Evolutionary conservation across 768 basidiomycete species (phyloP), one percentile per base, ranked within the genome.

Genomic region (Crassisporium funariophilum): DNA sequence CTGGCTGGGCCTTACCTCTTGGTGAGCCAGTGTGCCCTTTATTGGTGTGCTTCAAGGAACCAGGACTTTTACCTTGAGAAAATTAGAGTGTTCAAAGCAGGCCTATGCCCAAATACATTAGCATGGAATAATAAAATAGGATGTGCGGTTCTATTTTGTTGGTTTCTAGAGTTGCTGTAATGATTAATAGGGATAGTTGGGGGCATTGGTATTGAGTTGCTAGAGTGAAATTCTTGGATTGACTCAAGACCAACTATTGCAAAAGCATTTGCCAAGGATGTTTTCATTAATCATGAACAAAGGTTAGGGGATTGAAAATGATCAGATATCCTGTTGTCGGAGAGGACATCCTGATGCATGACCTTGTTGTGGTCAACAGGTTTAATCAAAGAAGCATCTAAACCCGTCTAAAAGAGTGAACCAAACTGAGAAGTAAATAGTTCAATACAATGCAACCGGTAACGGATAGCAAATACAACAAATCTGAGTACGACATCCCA

Each of bases 141-240:
- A 84, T 78, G 78, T 78, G 83, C 74, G 79, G 79, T 83, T 82
- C 81, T 83, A 83, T 82, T 84, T 83, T 80, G 79, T 84, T 84
- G 83, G 83, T 84, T 84, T 83, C 77, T 83, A 82, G 81, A 78
- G 75, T 82, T 78, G 78, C 82, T 76, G 77, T 84, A 83, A 84
- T 84, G 82, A 82, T 83, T 81, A 80, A 84, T 84, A 81, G 83
- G 80, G 80, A 82, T 79, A 80, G 82, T 85, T 80, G 84, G 82
- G 83, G 82, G 82, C 83, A 84, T 83, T 83, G 71, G 83, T 85
- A 84, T 83, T 85, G 73, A 72, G 76, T 79, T 76, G 81, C 80
- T 81, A 84, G 84, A 84, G 84, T 86, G 84, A 84, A 85, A 84
- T 86, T 84, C 83, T 84, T 84, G 81, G 83, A 85, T 82, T 81